Percentiles rank a stretch among this genome's conserved stretches.
These are phyloP conservation scores for Didymosphaeria variabile DNA, from an alignment of 2,329 filamentous ascomycete species.

Conservation along the genomic window DNA sequence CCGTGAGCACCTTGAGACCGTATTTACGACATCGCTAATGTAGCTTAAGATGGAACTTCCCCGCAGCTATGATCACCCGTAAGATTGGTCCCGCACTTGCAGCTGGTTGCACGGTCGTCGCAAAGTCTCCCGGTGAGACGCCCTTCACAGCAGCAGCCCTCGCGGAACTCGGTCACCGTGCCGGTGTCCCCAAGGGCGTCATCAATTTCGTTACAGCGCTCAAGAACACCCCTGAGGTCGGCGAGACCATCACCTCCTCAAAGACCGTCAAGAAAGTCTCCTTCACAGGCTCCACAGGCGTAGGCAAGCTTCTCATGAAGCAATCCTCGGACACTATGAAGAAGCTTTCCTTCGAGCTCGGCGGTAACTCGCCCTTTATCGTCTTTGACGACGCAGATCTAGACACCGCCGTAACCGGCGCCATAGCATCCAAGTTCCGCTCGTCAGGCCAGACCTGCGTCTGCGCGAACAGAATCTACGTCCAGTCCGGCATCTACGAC, in stretches of 20 bases:
- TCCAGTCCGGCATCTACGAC: conserved; percentile 82
- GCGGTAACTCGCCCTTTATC: conserved; percentile 95
- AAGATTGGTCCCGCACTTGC: conserved; percentile 75
- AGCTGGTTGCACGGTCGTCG: conserved; percentile 93
- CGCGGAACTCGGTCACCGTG: conserved; percentile 84
- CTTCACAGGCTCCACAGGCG: conserved; percentile 81
- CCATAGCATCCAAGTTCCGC: conserved; percentile 89
- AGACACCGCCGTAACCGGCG: conserved; percentile 82
- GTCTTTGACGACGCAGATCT: conserved; percentile 96
- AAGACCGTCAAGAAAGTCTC: conserved; percentile 86
- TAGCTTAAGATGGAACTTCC: conserved; percentile 76
- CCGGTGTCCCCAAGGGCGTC: conserved; percentile 89
- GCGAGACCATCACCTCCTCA: conserved; percentile 77
- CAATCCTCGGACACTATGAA: conserved; percentile 86
- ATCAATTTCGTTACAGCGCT: conserved; percentile 87
- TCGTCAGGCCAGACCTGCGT: conserved; percentile 96
- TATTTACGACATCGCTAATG: conserved; percentile 13
- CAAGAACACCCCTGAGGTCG: conserved; percentile 81
- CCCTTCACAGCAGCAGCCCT: conserved; percentile 90
- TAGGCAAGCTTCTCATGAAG: conserved; percentile 84
- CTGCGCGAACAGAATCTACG: conserved; percentile 77
- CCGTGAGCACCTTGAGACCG: conserved; percentile 57
- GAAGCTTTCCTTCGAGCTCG: conserved; percentile 88
- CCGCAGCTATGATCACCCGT: conserved; percentile 60
- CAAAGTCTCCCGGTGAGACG: conserved; percentile 91